Evolutionary conservation across 345 rosid species (phyloP), one percentile per base, ranked within the genome.

Genomic region (Euphorbia pulcherrima): DNA sequence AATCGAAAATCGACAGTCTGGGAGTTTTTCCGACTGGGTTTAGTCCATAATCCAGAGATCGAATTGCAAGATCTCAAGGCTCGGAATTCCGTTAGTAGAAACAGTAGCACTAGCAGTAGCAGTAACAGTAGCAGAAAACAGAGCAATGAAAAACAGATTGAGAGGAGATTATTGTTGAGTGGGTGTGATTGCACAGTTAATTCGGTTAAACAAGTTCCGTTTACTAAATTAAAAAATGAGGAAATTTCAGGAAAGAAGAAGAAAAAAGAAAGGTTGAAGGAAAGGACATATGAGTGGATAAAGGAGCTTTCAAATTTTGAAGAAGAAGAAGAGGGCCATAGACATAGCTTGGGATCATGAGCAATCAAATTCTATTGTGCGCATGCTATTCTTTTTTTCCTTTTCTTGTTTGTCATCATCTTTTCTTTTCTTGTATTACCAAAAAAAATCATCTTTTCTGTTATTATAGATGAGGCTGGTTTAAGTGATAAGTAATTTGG

Each of bases 231-330:
- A 44, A 58, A 70, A 11, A 57, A 27, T 46, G 65, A 37, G 2
- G 62, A 62, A 28, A 5, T 20, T 8, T 27, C 52, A 17, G 59
- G 27, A 41, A 67, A 29, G 60, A 77, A 78, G 61, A 74, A 68
- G 65, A 33, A 50, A 47, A 80, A 87, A 47, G 84, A 71, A 35
- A 69, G 78, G 79, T 90, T 93, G 60, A 82, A 88, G 55, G 88
- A 80, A 70, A 74, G 98, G 79, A 89, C 97, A 59, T 84, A 81
- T 74, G 94, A 93, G 54, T 93, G 97, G 98, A 72, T 90, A 69
- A 90, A 84, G 79, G 90, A 88, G 69, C 88, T 90, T 72, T 85
- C 94, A 69, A 84, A 85, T 83, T 77, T 77, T 67, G 72, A 52
- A 44, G 86, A 83, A 75, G 60, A 64, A 47, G 66, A 68, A 23